A percentile compares a stretch with the other conserved stretches of the same genome.
phyloP scores from a whole-genome alignment of 2,329 filamentous ascomycete genomes.

The Amylocarpus encephaloides region DNA sequence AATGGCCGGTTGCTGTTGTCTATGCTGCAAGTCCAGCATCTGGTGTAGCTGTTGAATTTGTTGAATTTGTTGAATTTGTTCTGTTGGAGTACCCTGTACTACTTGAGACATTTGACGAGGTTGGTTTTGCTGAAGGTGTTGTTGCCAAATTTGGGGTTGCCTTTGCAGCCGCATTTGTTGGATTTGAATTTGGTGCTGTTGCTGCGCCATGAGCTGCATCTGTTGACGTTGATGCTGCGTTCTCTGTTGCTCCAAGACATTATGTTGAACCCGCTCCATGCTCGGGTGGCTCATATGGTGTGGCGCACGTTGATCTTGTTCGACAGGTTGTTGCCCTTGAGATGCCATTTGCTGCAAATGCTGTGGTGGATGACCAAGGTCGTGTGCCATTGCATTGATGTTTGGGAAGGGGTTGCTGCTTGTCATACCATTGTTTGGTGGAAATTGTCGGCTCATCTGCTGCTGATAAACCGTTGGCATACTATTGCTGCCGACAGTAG shows the following conservation, averaged over 20 bases:
- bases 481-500: background rate
- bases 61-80: constrained; percentile 5
- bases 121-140: constrained; percentile 1
- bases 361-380: background rate
- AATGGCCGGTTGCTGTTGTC: background rate
- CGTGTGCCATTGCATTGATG: no score
- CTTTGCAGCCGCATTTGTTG: constrained; percentile 8
- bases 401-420: no score
- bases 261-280: background rate
- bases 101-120: constrained; percentile 1
- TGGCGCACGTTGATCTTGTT: background rate
- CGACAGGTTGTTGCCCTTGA: background rate
- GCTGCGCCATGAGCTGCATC: background rate
- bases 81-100: background rate
- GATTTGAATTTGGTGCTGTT: constrained; percentile 3
- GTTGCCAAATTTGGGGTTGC: constrained; percentile 4
- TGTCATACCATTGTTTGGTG: no score
- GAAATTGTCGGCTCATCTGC: no score
- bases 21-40: constrained; percentile 1
- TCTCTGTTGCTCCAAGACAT: constrained; percentile 7
- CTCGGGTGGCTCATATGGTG: background rate
- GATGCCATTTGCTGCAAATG: no score
- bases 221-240: constrained; percentile 12
- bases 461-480: no score
- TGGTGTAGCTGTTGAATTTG: background rate